These are phyloP conservation scores for Suillus lakei DNA, from an alignment of 768 basidiomycete species.

Conservation along the genomic window DNA sequence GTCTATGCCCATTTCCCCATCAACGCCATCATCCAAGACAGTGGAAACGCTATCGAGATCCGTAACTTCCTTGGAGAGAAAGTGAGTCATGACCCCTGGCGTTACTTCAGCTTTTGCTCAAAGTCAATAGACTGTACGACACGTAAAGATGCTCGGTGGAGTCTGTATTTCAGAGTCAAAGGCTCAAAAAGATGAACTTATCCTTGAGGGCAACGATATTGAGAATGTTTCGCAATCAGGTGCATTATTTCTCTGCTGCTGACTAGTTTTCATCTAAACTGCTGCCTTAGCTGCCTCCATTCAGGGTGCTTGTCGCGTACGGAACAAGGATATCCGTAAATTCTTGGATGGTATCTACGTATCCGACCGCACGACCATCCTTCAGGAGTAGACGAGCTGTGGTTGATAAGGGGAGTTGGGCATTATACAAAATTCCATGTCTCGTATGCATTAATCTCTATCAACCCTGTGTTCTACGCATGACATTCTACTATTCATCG, in stretches of 20 bases:
- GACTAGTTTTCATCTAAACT: conserved; percentile 3
- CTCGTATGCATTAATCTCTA: conserved; percentile 25
- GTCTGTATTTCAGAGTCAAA: conserved; percentile 86
- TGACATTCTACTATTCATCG: conserved; percentile 20
- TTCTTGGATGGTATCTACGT: conserved; percentile 96
- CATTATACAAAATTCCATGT: conserved; percentile 22
- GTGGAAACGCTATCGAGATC: conserved; percentile 78
- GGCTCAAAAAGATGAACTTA: conserved; percentile 92
- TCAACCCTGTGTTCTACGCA: conserved; percentile 31
- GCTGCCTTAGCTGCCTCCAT: conserved; percentile 81
- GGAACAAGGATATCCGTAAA: conserved; percentile 99
- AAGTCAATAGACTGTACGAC: conserved; percentile 75
- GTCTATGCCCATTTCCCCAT: conserved; percentile 99
- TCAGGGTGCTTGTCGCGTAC: conserved; percentile 94
- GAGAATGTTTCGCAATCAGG: conserved; percentile 98
- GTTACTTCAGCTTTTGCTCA: background rate
- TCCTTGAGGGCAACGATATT: conserved; percentile 94
- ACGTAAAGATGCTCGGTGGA: conserved; percentile 91
- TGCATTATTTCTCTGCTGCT: conserved; percentile 32
- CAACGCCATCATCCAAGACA: conserved; percentile 92
- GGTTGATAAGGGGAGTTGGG: conserved; percentile 15
- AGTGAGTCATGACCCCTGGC: conserved; percentile 47
- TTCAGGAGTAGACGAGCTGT: conserved; percentile 44
- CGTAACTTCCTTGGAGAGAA: conserved; percentile 96
- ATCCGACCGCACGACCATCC: conserved; percentile 72